Percentiles rank a stretch among this genome's conserved stretches.
These are phyloP conservation scores for Lumnitzera littorea DNA, from an alignment of 345 rosid species.

Conservation along the genomic window DNA sequence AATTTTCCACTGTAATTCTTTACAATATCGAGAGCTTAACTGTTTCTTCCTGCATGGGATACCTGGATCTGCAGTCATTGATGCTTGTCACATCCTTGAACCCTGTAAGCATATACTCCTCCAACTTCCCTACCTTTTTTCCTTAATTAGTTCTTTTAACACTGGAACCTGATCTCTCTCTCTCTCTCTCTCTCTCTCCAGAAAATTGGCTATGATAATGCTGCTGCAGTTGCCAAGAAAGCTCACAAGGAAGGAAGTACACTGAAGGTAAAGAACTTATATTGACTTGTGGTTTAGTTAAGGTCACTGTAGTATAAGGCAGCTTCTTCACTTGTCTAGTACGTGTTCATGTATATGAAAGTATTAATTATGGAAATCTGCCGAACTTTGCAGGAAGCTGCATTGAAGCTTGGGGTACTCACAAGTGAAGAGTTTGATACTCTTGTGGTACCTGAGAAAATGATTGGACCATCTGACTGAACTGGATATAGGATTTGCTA, in stretches of 20 bases:
- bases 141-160: not conserved
- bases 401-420: constrained; percentile 66
- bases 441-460: constrained; percentile 93
- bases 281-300: not conserved
- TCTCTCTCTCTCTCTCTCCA: constrained; percentile 10
- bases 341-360: not conserved
- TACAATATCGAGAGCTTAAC: constrained; percentile 4
- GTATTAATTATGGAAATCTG: not conserved
- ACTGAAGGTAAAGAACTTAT: constrained; percentile 52
- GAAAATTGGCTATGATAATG: constrained; percentile 97
- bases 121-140: not conserved
- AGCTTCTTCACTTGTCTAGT: not conserved
- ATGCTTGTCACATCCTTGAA: constrained; percentile 98
- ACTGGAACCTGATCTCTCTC: not conserved
- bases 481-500: not conserved
- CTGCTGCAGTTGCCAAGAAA: constrained; percentile 97
- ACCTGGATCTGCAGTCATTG: constrained; percentile 55
- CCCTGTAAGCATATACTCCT: constrained; percentile 49
- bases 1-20: constrained; percentile 1
- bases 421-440: constrained; percentile 73
- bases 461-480: constrained; percentile 84
- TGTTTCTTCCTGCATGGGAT: constrained; percentile 12
- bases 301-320: not conserved
- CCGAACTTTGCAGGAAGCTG: constrained; percentile 53
- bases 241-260: constrained; percentile 94